Evolutionary conservation across 1,139 yeast species (phyloP), one percentile per base, ranked within the genome.

Genomic region (Saccharomyces hybrid): DNA sequence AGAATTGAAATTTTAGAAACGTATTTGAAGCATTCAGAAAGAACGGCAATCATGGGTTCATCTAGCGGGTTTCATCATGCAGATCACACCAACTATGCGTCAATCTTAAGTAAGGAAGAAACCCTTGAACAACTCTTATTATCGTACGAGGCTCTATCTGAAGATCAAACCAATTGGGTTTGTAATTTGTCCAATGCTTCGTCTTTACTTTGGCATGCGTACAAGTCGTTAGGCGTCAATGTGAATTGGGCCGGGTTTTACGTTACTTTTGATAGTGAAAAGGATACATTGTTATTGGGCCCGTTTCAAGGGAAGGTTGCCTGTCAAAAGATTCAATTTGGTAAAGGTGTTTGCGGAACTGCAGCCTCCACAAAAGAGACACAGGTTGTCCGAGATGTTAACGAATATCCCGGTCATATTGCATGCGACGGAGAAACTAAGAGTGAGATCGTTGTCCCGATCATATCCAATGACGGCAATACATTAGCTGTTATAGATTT

Each of bases 221-320:
- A 88, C 71, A 84, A 81, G 57, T 79, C 89, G 0, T 66, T 86
- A 4, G 67, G 67, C n/a, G 59, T 68, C 26, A 68, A 73, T 1
- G 88, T 91, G 21, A 93, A 93, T 68, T 93, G 99, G 99, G 82
- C 96, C 0, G 99, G 99, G 0, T 90, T 93, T 67, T 93, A 93
- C 65, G 81, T 88, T 0, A 53, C 59, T 19, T 56, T 57, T 11
- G 67, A 64, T 6, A 63, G 62, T 8, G 66, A 67, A n/a, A 59
- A 67, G 0, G 52, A 66, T 0, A 81, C 78, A 63, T 75, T 93
- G 54, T 78, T 88, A 32, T 75, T 93, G 49, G 99, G 95, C 0
- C 99, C 99, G 7, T 93, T 93, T 69, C 96, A 89, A 70, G 99
- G 99, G 1, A 89, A 89, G 69, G 98, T 93, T 2, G 98, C 98